phyloP scores from a whole-genome alignment of 495 filamentous ascomycete species.

The Penicillium odoratum region DNA sequence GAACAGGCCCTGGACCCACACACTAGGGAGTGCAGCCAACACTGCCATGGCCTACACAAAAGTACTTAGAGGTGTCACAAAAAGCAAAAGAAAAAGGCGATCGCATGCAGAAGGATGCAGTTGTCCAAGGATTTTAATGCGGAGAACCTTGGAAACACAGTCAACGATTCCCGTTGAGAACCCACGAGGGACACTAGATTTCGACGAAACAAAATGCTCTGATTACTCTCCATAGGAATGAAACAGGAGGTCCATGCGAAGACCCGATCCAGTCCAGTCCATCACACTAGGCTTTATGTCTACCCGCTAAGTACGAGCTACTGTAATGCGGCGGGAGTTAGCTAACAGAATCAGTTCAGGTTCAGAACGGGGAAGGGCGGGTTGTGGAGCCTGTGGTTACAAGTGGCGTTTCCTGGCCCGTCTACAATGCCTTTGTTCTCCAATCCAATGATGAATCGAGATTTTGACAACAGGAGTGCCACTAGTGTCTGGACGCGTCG shows the following conservation, averaged over 20 bases:
- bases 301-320: too few species aligned
- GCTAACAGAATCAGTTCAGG: too few species aligned
- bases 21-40: background rate
- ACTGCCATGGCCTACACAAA: background rate
- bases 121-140: background rate
- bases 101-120: background rate
- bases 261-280: background rate
- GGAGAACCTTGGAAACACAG: background rate
- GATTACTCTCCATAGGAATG: background rate
- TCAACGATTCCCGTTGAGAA: background rate
- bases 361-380: slow-evolving; percentile 10
- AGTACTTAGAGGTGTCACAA: background rate
- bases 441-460: background rate
- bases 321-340: too few species aligned
- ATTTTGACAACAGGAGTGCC: background rate
- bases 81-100: background rate
- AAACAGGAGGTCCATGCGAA: slow-evolving; percentile 1
- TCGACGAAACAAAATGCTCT: background rate
- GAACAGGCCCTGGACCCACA: slow-evolving; percentile 15
- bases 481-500: background rate
- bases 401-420: slow-evolving; percentile 9
- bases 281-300: background rate
- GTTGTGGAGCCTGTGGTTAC: slow-evolving; percentile 15
- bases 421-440: background rate
- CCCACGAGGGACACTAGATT: background rate